Conservation (phyloP, 306 rosid species). For the Echinosophora koreensis region DNA sequence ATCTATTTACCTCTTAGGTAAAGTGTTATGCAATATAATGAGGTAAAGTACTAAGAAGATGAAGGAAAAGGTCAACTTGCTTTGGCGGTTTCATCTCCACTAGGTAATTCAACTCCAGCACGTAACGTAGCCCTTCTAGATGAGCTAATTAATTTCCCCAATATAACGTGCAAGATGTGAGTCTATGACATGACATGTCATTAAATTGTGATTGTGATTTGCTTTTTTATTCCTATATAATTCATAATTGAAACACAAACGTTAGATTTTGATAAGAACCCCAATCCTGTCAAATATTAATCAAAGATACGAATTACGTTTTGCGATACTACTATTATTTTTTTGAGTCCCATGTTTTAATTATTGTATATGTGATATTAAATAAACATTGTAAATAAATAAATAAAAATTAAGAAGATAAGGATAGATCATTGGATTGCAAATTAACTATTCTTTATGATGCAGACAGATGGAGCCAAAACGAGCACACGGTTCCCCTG, state of each 20-base stretch:
- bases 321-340: not conserved
- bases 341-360: too few species aligned
- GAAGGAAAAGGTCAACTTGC: not conserved
- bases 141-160: not conserved
- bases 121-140: not conserved
- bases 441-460: conserved; percentile 11
- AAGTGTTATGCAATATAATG: too few species aligned
- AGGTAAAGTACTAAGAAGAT: not conserved
- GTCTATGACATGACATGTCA: not conserved
- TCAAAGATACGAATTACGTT: not conserved
- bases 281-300: not conserved
- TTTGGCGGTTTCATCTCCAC: not conserved
- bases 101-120: not conserved
- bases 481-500: conserved; percentile 23
- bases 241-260: not conserved
- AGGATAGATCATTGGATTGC: conserved; percentile 25
- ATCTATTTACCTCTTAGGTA: not conserved
- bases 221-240: not conserved
- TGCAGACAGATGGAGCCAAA: conserved; percentile 42
- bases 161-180: not conserved
- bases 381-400: not conserved
- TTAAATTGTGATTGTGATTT: not conserved
- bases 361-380: too few species aligned
- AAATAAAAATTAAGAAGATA: too few species aligned
- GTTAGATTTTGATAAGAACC: not conserved